Percentiles rank a stretch among this genome's conserved stretches.
phyloP scores from a whole-genome alignment of 2,329 filamentous ascomycete species.

The Nectriaceae sp. region DNA sequence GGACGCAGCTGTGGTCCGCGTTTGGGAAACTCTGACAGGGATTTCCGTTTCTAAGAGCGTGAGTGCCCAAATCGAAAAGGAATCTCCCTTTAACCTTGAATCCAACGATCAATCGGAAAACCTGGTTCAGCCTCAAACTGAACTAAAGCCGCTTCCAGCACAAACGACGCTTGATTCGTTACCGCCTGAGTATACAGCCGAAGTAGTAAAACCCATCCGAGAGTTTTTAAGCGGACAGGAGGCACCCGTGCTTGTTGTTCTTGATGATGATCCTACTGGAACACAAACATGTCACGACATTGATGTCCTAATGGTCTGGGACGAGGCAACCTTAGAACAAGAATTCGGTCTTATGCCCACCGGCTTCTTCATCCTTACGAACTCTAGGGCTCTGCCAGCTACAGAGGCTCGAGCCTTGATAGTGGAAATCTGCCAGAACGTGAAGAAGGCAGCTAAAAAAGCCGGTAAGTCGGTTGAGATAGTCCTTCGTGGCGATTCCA shows the following conservation, averaged over 20 bases:
- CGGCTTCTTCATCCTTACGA: slow-evolving; percentile 62
- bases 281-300: slow-evolving; percentile 62
- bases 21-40: slow-evolving; percentile 38
- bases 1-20: slow-evolving; percentile 36
- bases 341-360: slow-evolving; percentile 43
- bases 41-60: slow-evolving; percentile 16
- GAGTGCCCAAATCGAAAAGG: neutral
- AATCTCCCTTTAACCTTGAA: slow-evolving; percentile 7
- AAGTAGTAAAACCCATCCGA: slow-evolving; percentile 22
- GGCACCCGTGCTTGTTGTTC: slow-evolving; percentile 39
- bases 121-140: neutral
- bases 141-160: slow-evolving; percentile 15
- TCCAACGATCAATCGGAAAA: neutral
- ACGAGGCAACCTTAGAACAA: slow-evolving; percentile 41
- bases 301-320: slow-evolving; percentile 56
- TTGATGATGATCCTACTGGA: slow-evolving; percentile 60
- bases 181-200: slow-evolving; percentile 20
- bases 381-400: slow-evolving; percentile 55
- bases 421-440: slow-evolving; percentile 48
- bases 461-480: slow-evolving; percentile 49
- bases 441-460: slow-evolving; percentile 45
- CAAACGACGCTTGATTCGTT: slow-evolving; percentile 22
- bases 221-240: slow-evolving; percentile 17
- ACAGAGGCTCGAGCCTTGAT: slow-evolving; percentile 48
- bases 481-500: slow-evolving; percentile 57